Conservation (phyloP, 2,329 filamentous ascomycete species). For the Tolypocladium cylindrosporum region DNA sequence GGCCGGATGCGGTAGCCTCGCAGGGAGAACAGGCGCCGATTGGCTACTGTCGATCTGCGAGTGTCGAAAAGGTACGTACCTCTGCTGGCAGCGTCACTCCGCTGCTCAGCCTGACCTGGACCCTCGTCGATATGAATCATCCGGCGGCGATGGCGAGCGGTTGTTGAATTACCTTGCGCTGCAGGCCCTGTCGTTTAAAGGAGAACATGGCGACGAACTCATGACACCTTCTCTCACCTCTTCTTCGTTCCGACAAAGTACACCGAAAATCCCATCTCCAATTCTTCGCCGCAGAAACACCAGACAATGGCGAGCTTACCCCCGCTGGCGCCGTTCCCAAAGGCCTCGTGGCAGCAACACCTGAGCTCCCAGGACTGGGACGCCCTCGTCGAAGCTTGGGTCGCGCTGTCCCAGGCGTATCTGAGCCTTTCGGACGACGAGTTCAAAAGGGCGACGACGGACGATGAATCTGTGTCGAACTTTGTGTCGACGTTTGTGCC, state of each 20-base stretch:
- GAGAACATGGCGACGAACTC: conserved; percentile 1
- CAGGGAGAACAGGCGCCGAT: background rate
- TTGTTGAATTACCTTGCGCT: background rate
- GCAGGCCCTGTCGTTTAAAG: background rate
- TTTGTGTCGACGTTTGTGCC: conserved; percentile 45
- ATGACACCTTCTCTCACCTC: background rate
- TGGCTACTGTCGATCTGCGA: background rate
- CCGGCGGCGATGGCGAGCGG: conserved; percentile 6
- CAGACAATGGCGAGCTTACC: conserved; percentile 43
- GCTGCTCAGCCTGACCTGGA: background rate
- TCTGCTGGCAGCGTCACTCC: background rate
- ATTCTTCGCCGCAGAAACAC: background rate
- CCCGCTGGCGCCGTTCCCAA: conserved; percentile 68
- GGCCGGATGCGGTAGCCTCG: conserved; percentile 1
- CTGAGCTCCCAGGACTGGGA: conserved; percentile 67
- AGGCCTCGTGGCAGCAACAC: conserved; percentile 52
- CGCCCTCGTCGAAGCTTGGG: conserved; percentile 67
- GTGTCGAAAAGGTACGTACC: conserved; percentile 5
- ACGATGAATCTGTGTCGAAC: conserved; percentile 44
- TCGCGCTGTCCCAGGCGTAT: conserved; percentile 54
- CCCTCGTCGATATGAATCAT: conserved; percentile 8
- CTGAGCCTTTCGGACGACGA: conserved; percentile 46
- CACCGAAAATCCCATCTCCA: background rate
- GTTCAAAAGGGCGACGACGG: conserved; percentile 39
- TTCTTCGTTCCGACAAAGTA: no score